Evolutionary conservation across 2,329 filamentous ascomycete genomes (phyloP).

Genomic region (Chaetomium sp.): DNA sequence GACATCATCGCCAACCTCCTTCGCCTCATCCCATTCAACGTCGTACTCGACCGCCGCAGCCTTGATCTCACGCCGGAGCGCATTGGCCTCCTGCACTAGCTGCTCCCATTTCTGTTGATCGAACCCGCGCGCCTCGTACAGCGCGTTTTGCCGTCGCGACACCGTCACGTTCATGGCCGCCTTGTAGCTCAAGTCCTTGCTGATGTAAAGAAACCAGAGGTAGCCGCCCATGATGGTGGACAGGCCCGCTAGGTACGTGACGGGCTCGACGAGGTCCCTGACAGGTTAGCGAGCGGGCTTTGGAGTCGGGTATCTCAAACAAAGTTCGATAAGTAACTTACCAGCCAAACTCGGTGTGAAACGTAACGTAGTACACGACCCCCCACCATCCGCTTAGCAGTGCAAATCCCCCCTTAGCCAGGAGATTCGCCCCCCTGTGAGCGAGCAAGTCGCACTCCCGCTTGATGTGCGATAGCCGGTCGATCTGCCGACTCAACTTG

Average conservation of each 20-base stretch:
- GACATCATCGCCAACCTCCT: conserved; percentile 64
- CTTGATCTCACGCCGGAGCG: conserved; percentile 70
- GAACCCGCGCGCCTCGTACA: conserved; percentile 72
- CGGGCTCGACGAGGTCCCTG: conserved; percentile 73
- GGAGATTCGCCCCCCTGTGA: conserved; percentile 66
- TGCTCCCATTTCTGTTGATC: conserved; percentile 71
- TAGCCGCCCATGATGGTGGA: conserved; percentile 84
- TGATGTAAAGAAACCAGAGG: conserved; percentile 90
- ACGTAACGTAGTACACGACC: conserved; percentile 66
- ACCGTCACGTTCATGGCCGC: conserved; percentile 84
- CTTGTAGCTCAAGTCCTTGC: conserved; percentile 80
- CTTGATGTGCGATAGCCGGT: conserved; percentile 66
- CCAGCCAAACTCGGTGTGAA: conserved; percentile 75
- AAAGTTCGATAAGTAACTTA: background rate
- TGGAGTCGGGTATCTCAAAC: background rate
- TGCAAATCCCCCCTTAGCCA: conserved; percentile 74
- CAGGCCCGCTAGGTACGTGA: conserved; percentile 84
- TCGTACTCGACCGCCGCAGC: conserved; percentile 79
- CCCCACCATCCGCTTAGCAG: conserved; percentile 74
- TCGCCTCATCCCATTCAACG: conserved; percentile 77
- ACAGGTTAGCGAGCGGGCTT: background rate
- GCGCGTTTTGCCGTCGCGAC: conserved; percentile 63
- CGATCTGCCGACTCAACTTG: conserved; percentile 63
- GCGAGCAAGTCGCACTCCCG: conserved; percentile 73
- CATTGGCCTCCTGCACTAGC: conserved; percentile 73